phyloP scores from a whole-genome alignment of 495 filamentous ascomycete species.

The Aspergillus ostianus region DNA sequence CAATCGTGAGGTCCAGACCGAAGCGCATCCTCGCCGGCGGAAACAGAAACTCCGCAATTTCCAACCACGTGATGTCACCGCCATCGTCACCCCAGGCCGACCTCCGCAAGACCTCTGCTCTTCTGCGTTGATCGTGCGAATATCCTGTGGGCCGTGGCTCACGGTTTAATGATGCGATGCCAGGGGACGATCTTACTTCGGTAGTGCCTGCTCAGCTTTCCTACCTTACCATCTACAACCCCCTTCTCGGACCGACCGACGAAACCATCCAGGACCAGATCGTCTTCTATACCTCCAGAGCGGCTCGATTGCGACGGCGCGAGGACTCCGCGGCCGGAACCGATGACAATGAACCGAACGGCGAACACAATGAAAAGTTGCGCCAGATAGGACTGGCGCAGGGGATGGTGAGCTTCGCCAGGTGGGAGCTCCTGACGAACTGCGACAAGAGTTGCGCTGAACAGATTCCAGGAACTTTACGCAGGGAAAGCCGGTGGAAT shows the following conservation, averaged over 20 bases:
- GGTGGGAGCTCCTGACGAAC: conserved; percentile 41
- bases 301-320: conserved; percentile 29
- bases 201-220: conserved; percentile 78
- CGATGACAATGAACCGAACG: conserved; percentile 57
- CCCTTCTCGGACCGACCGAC: conserved; percentile 80
- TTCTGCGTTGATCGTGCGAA: background rate
- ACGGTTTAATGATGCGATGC: conserved; percentile 35
- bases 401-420: conserved; percentile 92
- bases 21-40: background rate
- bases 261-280: conserved; percentile 88
- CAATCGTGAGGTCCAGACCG: background rate
- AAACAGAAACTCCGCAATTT: conserved; percentile 8
- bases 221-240: conserved; percentile 93
- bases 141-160: conserved; percentile 17
- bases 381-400: conserved; percentile 96
- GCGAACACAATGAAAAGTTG: conserved; percentile 76
- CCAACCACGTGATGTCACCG: conserved; percentile 44
- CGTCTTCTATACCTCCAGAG: conserved; percentile 74
- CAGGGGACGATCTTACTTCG: conserved; percentile 36
- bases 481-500: conserved; percentile 68
- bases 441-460: conserved; percentile 5
- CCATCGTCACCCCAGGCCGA: conserved; percentile 15
- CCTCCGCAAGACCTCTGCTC: background rate
- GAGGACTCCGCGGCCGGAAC: conserved; percentile 40
- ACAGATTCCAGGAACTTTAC: conserved; percentile 67